Base-by-base conservation (phyloP, 1,284 basidiomycete species). In the Melanopsichium pennsylvanicum region DNA sequence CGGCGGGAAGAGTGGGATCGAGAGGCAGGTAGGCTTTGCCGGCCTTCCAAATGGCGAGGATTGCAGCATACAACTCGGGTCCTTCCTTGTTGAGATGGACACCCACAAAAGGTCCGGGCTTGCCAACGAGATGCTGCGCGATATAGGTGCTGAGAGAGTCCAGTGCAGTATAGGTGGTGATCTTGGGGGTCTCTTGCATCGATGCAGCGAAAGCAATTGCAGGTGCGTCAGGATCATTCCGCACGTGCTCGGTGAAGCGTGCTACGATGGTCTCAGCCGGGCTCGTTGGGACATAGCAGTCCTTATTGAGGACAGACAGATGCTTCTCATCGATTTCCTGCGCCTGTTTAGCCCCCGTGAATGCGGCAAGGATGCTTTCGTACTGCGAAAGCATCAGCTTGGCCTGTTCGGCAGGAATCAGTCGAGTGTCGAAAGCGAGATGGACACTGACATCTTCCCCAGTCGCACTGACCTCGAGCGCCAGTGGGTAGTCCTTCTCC, bases 31-130 rank as follows among this genome's bases (percentile, higher is more conserved):
- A 80, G 4, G 58, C 60, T 43, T 75, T 77, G 26, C 67, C 71
- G 2, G 73, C 70, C 52, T 78, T 80, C 78, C 78, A 80, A 23
- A 74, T 57, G 2, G 71, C 76, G 5, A 80, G 39, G n/a, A 80
- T 54, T 10, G 67, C 45, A 1, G 66, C 55, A 29, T 77, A 80
- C 2, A 76, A 49, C n/a, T 66, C 58, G 6, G 73, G 36, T 0
- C 67, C 57, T 31, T 72, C 74, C 37, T 63, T 70, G 45, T 70
- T 52, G 34, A 78, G 56, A 37, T 74, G 71, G 5, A 80, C 73
- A 13, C 63, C 75, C 27, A 80, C 42, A 5, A 68, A 63, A 0
- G 31, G 36, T 22, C 54, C 54, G 2, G 26, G 4, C 22, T 42
- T 37, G 12, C 16, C 22, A 4, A 47, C 52, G 11, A 80, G 48